A percentile compares a stretch with the other conserved stretches of the same genome.
Conservation (phyloP, 257 asterid genomes). For the Lycium barbarum region DNA sequence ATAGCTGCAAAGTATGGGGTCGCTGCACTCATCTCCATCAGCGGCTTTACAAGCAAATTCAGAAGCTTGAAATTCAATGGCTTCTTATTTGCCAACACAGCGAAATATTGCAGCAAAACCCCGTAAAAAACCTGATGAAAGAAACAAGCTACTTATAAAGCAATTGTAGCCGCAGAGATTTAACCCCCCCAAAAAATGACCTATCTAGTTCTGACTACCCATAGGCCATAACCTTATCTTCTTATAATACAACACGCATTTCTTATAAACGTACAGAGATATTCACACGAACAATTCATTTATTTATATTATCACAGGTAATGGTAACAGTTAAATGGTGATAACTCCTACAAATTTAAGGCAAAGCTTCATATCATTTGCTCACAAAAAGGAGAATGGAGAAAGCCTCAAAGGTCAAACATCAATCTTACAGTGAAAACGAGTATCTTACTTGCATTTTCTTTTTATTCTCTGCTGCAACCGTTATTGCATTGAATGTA, state of each 20-base stretch:
- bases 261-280: neutral
- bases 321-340: neutral
- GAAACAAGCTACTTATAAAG: constrained; percentile 10
- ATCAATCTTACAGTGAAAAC: constrained; percentile 27
- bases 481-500: constrained; percentile 71
- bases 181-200: neutral
- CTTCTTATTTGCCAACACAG: constrained; percentile 75
- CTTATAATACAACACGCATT: neutral
- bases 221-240: neutral
- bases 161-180: neutral
- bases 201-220: neutral
- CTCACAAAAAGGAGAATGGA: neutral
- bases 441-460: constrained; percentile 83
- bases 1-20: constrained; percentile 95
- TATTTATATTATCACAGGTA: too few relatives aligned
- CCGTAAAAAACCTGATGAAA: constrained; percentile 82
- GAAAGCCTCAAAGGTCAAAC: constrained; percentile 12
- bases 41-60: constrained; percentile 79
- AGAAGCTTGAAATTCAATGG: constrained; percentile 74
- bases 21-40: constrained; percentile 95
- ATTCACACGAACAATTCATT: neutral
- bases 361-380: neutral
- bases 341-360: neutral
- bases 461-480: constrained; percentile 90
- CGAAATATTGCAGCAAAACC: constrained; percentile 85